A percentile compares a stretch with the other conserved stretches of the same genome.
These are phyloP conservation scores for Pezicula neosporulosa DNA, from an alignment of 2,329 filamentous ascomycete species.

Conservation along the genomic window DNA sequence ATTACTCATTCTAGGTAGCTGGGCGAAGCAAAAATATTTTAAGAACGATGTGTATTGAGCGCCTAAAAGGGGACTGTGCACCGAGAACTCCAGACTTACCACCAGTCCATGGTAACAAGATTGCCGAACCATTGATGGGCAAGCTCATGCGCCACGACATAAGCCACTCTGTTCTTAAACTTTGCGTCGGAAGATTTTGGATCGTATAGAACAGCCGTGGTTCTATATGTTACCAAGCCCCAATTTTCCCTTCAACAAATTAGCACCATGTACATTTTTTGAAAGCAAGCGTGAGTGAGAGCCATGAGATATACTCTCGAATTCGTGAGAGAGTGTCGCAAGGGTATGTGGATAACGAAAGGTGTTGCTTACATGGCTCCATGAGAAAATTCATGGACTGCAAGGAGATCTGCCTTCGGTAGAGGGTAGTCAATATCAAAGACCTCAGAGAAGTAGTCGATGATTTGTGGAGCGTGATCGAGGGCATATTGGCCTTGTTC, in stretches of 20 bases:
- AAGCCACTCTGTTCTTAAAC: slow-evolving; percentile 92
- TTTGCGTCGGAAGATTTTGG: slow-evolving; percentile 85
- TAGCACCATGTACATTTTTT: too few species aligned
- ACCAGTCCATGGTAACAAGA: slow-evolving; percentile 96
- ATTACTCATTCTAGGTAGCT: too few species aligned
- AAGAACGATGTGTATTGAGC: too few species aligned
- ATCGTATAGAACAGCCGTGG: slow-evolving; percentile 94
- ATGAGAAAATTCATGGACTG: slow-evolving; percentile 83
- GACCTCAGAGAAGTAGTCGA: slow-evolving; percentile 95
- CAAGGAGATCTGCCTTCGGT: slow-evolving; percentile 86
- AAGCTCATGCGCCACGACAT: slow-evolving; percentile 96
- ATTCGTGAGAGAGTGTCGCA: too few species aligned
- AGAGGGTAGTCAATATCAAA: slow-evolving; percentile 92
- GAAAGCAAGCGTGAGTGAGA: too few species aligned
- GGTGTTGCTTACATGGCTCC: slow-evolving; percentile 54
- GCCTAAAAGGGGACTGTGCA: too few species aligned
- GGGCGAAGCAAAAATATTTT: too few species aligned
- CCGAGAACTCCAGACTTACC: slow-evolving; percentile 26
- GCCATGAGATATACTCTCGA: too few species aligned
- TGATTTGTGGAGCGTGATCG: slow-evolving; percentile 85
- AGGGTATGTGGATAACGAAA: too few species aligned
- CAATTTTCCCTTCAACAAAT: slow-evolving; percentile 59
- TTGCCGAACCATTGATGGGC: slow-evolving; percentile 97
- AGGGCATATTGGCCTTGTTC: slow-evolving; percentile 88
- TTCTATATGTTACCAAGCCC: slow-evolving; percentile 94